Evolutionary conservation across 148 eudicot species (phyloP), one percentile per base, ranked within the genome.

Genomic region (Heliamphora exappendiculata): DNA sequence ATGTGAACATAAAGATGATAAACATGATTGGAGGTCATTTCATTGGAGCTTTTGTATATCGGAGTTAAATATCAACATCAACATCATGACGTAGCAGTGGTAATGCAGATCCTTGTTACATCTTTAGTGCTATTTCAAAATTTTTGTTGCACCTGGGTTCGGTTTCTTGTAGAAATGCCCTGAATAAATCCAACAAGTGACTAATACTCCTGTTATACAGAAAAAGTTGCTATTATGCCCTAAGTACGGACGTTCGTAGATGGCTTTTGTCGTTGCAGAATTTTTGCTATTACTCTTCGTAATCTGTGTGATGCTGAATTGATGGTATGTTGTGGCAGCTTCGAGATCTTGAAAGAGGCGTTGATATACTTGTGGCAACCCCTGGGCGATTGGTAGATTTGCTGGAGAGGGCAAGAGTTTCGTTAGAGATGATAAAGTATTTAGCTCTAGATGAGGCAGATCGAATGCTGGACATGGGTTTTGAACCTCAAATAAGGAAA

Each of bases 391-490:
- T 93, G 76, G 96, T 91, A 49, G 98, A 93, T 83, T 84, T 91
- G 77, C 92, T 93, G 63, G 96, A 93, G 85, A 91, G 96, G 82
- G 94, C 89, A 45, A 87, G 86, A 83, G 94, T 89, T 33, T 89
- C 92, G 29, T 79, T 93, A 49, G 83, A 88, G 78, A 83, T 81
- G 89, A 81, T 86, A 67, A 86, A 79, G 77, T 93, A 93, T 73
- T 81, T 93, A 78, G 96, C 96, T 51, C 98, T 91, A 78, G 98
- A 93, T 50, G 98, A 93, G 77, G 98, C 96, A 57, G 98, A 93
- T 74, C 85, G 98, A 65, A 91, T 93, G 98, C 84, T 93, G 57
- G 98, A 93, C 81, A 91, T 93, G 98, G 96, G 98, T 36, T 93
- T 93, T 84, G 98, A 93, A 77, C 98, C 98, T 55, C 98, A 93